Percentiles rank a stretch among this genome's conserved stretches.
Evolutionary conservation across 2,329 filamentous ascomycete genomes (phyloP).

Genomic region (Fusarium buharicum): DNA sequence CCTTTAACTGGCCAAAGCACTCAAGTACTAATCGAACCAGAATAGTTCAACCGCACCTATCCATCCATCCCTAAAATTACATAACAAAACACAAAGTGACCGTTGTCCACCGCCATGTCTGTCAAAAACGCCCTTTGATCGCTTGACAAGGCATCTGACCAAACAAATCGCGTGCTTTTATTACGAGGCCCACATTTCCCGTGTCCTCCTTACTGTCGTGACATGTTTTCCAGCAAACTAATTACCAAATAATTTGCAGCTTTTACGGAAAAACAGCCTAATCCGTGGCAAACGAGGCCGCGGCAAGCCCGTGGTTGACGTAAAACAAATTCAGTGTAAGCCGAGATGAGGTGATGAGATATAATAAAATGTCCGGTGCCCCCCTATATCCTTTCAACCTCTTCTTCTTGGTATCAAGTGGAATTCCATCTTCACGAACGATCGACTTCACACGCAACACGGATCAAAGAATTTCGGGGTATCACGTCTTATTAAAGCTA

Average conservation of each 20-base stretch:
- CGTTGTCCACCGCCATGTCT: no score
- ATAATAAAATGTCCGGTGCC: slow-evolving; percentile 13
- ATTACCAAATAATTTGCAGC: slow-evolving; percentile 33
- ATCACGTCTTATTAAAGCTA: slow-evolving; percentile 43
- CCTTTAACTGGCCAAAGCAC: no score
- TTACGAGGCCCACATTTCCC: neutral
- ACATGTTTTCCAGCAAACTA: slow-evolving; percentile 14
- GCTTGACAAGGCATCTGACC: neutral
- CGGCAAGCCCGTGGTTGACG: slow-evolving; percentile 11
- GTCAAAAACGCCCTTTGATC: neutral
- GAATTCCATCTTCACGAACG: neutral
- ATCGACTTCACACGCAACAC: slow-evolving; percentile 2
- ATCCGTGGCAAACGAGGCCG: slow-evolving; percentile 3
- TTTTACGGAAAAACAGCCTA: slow-evolving; percentile 2
- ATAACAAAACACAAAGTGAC: no score
- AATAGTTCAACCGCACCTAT: no score
- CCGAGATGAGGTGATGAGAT: neutral
- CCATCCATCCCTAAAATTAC: no score
- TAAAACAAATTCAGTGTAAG: slow-evolving; percentile 28
- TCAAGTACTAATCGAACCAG: no score
- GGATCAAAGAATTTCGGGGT: slow-evolving; percentile 26
- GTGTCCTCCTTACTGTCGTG: slow-evolving; percentile 9
- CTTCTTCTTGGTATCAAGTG: no score
- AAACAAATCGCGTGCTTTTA: neutral
- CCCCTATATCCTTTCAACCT: neutral